Evolutionary conservation across 2,329 filamentous ascomycete genomes (phyloP).

Genomic region (Phyllosticta paracitricarpa): DNA sequence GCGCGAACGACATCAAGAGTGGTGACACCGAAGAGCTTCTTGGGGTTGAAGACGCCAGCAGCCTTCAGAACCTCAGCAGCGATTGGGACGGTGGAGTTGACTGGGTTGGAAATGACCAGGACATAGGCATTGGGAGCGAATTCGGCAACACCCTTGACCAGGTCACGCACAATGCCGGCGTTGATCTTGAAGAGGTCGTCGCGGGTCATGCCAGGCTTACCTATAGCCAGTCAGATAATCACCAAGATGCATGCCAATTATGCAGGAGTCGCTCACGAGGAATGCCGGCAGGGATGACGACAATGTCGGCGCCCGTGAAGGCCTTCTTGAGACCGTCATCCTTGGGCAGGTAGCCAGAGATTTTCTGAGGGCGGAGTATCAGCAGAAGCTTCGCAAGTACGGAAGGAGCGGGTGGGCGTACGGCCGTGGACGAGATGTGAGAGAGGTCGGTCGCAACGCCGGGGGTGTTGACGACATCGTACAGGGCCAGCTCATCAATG

Average conservation of each 20-base stretch:
- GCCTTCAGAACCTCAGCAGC: slow-evolving; percentile 93
- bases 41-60: slow-evolving; percentile 85
- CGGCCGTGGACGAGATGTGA: slow-evolving; percentile 86
- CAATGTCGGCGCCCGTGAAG: slow-evolving; percentile 86
- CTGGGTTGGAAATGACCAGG: slow-evolving; percentile 97
- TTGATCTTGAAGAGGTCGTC: slow-evolving; percentile 99
- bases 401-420: slow-evolving; percentile 33
- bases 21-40: slow-evolving; percentile 96
- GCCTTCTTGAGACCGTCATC: slow-evolving; percentile 76
- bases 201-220: slow-evolving; percentile 98
- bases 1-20: slow-evolving; percentile 97
- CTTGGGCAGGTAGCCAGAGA: slow-evolving; percentile 77
- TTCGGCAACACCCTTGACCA: slow-evolving; percentile 81
- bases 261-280: slow-evolving; percentile 57
- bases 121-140: slow-evolving; percentile 87
- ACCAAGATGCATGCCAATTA: slow-evolving; percentile 2
- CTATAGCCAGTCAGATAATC: slow-evolving; percentile 36
- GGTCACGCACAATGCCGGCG: slow-evolving; percentile 89
- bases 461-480: slow-evolving; percentile 98
- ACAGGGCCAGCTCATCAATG: slow-evolving; percentile 86
- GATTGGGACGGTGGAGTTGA: slow-evolving; percentile 98
- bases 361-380: slow-evolving; percentile 49
- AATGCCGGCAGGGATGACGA: slow-evolving; percentile 96
- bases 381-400: slow-evolving; percentile 11
- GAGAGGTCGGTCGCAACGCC: slow-evolving; percentile 94